Conservation (phyloP, 805 yeast genomes). For the Myxozyma sirexii region DNA sequence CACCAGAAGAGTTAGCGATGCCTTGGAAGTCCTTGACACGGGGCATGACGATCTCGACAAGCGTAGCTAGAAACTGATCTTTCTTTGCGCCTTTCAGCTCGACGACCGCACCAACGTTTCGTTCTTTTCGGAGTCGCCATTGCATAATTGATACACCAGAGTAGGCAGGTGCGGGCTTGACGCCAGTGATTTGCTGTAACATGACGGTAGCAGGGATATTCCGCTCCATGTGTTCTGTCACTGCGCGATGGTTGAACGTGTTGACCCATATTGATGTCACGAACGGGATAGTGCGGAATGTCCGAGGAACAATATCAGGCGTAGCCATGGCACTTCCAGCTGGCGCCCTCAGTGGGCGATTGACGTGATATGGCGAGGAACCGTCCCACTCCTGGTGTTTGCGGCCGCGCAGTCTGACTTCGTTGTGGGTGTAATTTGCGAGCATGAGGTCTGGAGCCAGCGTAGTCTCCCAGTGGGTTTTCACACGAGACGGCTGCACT, state of each 20-base stretch:
- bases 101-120: slow-evolving; percentile 88
- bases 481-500: slow-evolving; percentile 77
- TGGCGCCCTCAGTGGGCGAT: slow-evolving; percentile 78
- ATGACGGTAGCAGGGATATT: slow-evolving; percentile 77
- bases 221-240: slow-evolving; percentile 64
- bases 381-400: slow-evolving; percentile 85
- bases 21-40: slow-evolving; percentile 87
- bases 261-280: slow-evolving; percentile 70
- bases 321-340: slow-evolving; percentile 73
- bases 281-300: slow-evolving; percentile 70
- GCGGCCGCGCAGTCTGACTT: slow-evolving; percentile 52
- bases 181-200: slow-evolving; percentile 92
- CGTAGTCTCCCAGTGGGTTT: slow-evolving; percentile 74
- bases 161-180: slow-evolving; percentile 70
- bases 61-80: slow-evolving; percentile 80
- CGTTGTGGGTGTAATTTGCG: slow-evolving; percentile 67
- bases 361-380: slow-evolving; percentile 82
- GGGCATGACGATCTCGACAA: slow-evolving; percentile 91
- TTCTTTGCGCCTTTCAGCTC: slow-evolving; percentile 76
- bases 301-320: slow-evolving; percentile 70
- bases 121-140: slow-evolving; percentile 86
- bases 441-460: slow-evolving; percentile 76
- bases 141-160: slow-evolving; percentile 78
- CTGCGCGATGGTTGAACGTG: slow-evolving; percentile 73
- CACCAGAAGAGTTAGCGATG: slow-evolving; percentile 75